Evolutionary conservation across 2,329 filamentous ascomycete species (phyloP).

Genomic region (Talaromyces sp.): DNA sequence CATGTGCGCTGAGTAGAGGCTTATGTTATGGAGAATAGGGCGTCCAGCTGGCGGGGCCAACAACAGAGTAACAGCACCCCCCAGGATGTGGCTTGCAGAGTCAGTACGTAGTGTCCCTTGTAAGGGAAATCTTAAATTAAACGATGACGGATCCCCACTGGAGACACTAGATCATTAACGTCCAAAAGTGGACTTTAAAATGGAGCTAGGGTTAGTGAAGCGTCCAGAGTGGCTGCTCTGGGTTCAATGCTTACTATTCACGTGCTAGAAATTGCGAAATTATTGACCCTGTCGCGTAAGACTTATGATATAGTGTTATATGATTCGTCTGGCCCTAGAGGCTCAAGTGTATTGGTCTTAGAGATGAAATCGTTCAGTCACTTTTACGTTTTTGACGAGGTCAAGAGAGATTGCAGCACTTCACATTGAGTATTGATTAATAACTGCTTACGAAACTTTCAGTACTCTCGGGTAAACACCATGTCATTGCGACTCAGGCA

Average conservation of each 20-base stretch:
- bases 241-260: neutral
- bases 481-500: neutral
- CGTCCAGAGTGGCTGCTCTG: too few relatives aligned
- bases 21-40: neutral
- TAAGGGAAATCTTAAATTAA: neutral
- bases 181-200: neutral
- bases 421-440: neutral
- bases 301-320: neutral
- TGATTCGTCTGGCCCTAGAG: neutral
- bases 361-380: neutral
- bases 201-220: neutral
- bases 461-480: neutral
- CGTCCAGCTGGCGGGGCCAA: neutral
- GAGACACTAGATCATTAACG: neutral
- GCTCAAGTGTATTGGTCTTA: neutral
- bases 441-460: neutral
- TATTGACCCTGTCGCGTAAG: neutral
- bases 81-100: neutral
- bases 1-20: neutral
- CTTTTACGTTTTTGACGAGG: neutral
- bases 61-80: neutral
- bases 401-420: neutral
- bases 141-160: neutral
- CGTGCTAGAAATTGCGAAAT: neutral
- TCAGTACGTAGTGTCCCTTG: neutral